These are phyloP conservation scores for Pleodorina starrii DNA, from an alignment of 139 green algal genomes.

Conservation along the genomic window DNA sequence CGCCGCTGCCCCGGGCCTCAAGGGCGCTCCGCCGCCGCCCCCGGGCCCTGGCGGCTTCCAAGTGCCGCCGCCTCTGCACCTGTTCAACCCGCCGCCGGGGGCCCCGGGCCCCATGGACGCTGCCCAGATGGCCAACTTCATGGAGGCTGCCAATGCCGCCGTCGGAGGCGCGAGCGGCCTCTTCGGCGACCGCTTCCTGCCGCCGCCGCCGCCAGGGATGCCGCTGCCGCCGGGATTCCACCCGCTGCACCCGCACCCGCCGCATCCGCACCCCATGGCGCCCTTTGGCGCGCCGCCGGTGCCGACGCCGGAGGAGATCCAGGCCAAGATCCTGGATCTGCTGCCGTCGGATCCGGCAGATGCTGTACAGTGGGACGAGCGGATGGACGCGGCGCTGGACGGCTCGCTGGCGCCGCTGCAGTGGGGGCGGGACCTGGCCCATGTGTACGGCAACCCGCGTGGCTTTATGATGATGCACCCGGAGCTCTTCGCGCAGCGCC, in stretches of 20 bases:
- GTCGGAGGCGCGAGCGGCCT: background rate
- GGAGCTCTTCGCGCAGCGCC: slow-evolving; percentile 21
- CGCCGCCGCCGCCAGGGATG: slow-evolving; percentile 32
- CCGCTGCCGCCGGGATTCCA: slow-evolving; percentile 24
- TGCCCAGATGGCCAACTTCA: background rate
- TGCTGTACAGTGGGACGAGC: slow-evolving; percentile 37
- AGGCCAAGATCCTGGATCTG: slow-evolving; percentile 44
- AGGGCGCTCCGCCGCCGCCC: background rate
- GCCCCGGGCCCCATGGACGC: slow-evolving; percentile 5
- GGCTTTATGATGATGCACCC: slow-evolving; percentile 25
- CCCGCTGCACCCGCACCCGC: slow-evolving; percentile 6
- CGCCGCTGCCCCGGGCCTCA: background rate
- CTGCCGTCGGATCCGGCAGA: background rate
- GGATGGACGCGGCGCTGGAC: slow-evolving; percentile 29
- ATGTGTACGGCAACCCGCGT: slow-evolving; percentile 16
- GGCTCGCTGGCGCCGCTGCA: background rate
- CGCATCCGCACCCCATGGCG: background rate
- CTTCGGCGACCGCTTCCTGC: slow-evolving; percentile 17
- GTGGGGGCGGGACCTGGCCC: slow-evolving; percentile 26
- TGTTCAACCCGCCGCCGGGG: slow-evolving; percentile 3
- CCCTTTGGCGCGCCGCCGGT: background rate
- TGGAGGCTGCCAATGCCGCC: background rate
- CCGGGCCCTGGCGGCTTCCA: slow-evolving; percentile 29
- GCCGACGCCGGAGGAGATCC: slow-evolving; percentile 30
- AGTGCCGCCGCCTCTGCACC: slow-evolving; percentile 8